Evolutionary conservation across 768 basidiomycete genomes (phyloP).

Genomic region (Kwoniella botswanensis): DNA sequence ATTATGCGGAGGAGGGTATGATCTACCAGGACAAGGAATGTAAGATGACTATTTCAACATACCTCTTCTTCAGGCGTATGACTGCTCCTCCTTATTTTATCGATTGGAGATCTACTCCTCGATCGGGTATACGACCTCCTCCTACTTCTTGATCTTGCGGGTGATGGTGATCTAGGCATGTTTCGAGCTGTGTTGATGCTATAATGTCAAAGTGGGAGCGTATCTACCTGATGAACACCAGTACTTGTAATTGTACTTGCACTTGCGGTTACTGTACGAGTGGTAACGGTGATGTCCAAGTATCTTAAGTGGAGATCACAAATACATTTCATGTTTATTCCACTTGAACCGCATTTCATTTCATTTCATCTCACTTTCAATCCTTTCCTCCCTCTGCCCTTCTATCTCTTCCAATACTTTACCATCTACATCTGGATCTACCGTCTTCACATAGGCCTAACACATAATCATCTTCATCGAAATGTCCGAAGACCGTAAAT

Average conservation of each 20-base stretch:
- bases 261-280: no score
- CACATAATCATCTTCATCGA: background rate
- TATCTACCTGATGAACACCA: no score
- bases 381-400: background rate
- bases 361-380: background rate
- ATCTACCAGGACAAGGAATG: background rate
- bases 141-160: slow-evolving; percentile 3
- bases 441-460: background rate
- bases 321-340: slow-evolving; percentile 2
- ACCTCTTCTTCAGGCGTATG: slow-evolving; percentile 18
- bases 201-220: background rate
- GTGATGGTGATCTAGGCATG: slow-evolving; percentile 13
- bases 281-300: no score
- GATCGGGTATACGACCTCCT: slow-evolving; percentile 10
- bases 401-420: background rate
- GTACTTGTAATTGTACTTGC: no score
- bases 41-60: background rate
- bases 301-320: background rate
- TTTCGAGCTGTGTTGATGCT: background rate
- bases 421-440: background rate
- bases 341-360: background rate
- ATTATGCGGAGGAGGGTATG: no score
- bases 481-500: slow-evolving; percentile 60
- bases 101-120: slow-evolving; percentile 24
- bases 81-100: slow-evolving; percentile 4